Percentiles rank a stretch among this genome's conserved stretches.
These are phyloP conservation scores for Priceomyces medius DNA, from an alignment of 805 yeast genomes.

Conservation along the genomic window DNA sequence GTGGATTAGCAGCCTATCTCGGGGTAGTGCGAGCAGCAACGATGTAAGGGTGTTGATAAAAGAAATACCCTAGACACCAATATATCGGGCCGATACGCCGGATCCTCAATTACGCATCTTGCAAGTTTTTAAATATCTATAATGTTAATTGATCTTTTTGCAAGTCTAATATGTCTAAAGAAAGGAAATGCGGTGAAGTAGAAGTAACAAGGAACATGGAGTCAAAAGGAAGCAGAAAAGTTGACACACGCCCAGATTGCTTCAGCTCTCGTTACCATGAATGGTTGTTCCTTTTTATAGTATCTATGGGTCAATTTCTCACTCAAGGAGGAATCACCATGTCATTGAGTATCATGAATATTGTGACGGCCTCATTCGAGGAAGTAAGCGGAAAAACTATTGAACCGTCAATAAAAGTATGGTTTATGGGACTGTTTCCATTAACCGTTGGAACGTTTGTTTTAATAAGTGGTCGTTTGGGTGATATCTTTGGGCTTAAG, in stretches of 20 bases:
- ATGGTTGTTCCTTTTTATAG: conserved; percentile 17
- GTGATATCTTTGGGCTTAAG: conserved; percentile 70
- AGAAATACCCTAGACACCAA: too few species aligned
- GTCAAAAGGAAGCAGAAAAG: neutral
- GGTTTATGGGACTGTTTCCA: conserved; percentile 75
- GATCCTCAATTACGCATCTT: too few species aligned
- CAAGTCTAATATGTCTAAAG: too few species aligned
- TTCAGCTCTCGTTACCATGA: conserved; percentile 26
- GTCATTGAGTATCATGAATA: conserved; percentile 39
- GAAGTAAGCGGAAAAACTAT: conserved; percentile 4
- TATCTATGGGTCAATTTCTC: conserved; percentile 35
- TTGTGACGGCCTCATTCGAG: conserved; percentile 27
- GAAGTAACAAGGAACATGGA: neutral
- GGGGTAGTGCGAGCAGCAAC: too few species aligned
- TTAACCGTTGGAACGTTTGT: conserved; percentile 73
- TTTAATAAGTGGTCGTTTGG: conserved; percentile 63
- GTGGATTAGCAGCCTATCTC: too few species aligned
- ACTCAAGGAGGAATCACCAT: conserved; percentile 39
- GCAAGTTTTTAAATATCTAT: too few species aligned
- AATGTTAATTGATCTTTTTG: too few species aligned
- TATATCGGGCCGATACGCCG: too few species aligned
- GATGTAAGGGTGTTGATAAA: too few species aligned
- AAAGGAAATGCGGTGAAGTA: too few species aligned
- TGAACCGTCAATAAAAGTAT: conserved; percentile 34
- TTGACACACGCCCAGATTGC: conserved; percentile 9